Percentiles rank a stretch among this genome's conserved stretches.
phyloP scores from a whole-genome alignment of 352 stramenopile species.

The Phytophthora pini region DNA sequence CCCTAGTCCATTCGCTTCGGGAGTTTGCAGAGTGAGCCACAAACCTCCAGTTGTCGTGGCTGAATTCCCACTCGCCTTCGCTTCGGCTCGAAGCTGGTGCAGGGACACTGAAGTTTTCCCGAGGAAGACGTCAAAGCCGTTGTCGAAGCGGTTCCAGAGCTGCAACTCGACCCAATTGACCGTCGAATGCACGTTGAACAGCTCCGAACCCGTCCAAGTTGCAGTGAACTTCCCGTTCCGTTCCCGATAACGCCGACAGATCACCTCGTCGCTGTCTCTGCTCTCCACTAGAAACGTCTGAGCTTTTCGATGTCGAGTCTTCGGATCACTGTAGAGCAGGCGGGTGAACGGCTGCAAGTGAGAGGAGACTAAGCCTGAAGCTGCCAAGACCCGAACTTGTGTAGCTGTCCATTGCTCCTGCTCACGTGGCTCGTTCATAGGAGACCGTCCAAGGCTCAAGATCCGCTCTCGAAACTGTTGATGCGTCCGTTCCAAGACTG shows the following conservation, averaged over 20 bases:
- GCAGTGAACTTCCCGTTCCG: slow-evolving; percentile 50
- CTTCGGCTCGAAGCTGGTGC: slow-evolving; percentile 32
- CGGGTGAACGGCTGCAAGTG: slow-evolving; percentile 57
- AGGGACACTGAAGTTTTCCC: slow-evolving; percentile 47
- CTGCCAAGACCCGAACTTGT: slow-evolving; percentile 39
- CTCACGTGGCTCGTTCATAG: slow-evolving; percentile 7
- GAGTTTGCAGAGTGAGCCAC: slow-evolving; percentile 51
- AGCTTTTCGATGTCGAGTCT: slow-evolving; percentile 10
- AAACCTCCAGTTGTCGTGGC: slow-evolving; percentile 21
- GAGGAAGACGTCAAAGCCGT: slow-evolving; percentile 63
- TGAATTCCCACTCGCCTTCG: not conserved
- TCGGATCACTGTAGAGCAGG: slow-evolving; percentile 48
- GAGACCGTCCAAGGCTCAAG: slow-evolving; percentile 8
- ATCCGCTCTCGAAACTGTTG: slow-evolving; percentile 30
- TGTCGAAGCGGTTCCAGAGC: slow-evolving; percentile 70
- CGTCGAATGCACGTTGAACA: slow-evolving; percentile 38
- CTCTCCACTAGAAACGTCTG: slow-evolving; percentile 28
- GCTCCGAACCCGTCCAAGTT: slow-evolving; percentile 28
- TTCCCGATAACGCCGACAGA: slow-evolving; percentile 31
- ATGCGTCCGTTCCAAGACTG: slow-evolving; percentile 23
- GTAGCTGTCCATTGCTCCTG: slow-evolving; percentile 32
- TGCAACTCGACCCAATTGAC: slow-evolving; percentile 62
- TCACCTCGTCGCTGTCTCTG: slow-evolving; percentile 16
- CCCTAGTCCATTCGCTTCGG: slow-evolving; percentile 14
- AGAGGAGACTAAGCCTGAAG: slow-evolving; percentile 49